Conservation (phyloP, 1,139 yeast genomes). For the Taphrina pruni region DNA sequence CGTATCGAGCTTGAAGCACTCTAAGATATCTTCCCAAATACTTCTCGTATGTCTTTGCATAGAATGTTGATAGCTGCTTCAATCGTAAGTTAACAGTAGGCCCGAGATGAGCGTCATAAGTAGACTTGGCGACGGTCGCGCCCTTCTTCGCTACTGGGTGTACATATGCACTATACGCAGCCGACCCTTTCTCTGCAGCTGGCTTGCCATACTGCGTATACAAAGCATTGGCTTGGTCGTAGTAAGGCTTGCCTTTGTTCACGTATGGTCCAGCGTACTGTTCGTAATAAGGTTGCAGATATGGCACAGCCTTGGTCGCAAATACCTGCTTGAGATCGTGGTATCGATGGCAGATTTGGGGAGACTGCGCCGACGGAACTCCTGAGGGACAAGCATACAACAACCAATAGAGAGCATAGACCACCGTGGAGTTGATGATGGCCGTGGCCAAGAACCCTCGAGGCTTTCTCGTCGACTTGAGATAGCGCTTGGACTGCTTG, state of each 20-base stretch:
- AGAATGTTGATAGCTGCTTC: neutral
- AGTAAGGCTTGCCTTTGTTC: constrained; percentile 33
- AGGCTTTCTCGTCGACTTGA: constrained; percentile 7
- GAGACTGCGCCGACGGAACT: constrained; percentile 15
- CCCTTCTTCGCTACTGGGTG: constrained; percentile 30
- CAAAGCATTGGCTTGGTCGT: constrained; percentile 23
- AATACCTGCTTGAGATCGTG: constrained; percentile 21
- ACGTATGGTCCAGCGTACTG: constrained; percentile 38
- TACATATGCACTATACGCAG: constrained; percentile 14
- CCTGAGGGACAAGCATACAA: constrained; percentile 37
- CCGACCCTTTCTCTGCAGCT: constrained; percentile 22
- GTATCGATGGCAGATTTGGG: constrained; percentile 35
- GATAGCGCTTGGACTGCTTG: constrained; percentile 15
- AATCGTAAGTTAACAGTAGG: constrained; percentile 26
- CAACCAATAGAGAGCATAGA: constrained; percentile 38
- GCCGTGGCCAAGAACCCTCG: constrained; percentile 27
- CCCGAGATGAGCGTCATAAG: constrained; percentile 12
- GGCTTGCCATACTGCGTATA: constrained; percentile 34
- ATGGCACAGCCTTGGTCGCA: constrained; percentile 30
- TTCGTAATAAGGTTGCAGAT: constrained; percentile 35
- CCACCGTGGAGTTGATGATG: constrained; percentile 23
- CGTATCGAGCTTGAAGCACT: constrained; percentile 5
- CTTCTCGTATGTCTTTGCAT: constrained; percentile 12
- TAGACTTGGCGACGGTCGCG: constrained; percentile 16
- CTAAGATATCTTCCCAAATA: constrained; percentile 25